These are phyloP conservation scores for Tetracladium marchalianum DNA, from an alignment of 495 filamentous ascomycete species.

Conservation along the genomic window DNA sequence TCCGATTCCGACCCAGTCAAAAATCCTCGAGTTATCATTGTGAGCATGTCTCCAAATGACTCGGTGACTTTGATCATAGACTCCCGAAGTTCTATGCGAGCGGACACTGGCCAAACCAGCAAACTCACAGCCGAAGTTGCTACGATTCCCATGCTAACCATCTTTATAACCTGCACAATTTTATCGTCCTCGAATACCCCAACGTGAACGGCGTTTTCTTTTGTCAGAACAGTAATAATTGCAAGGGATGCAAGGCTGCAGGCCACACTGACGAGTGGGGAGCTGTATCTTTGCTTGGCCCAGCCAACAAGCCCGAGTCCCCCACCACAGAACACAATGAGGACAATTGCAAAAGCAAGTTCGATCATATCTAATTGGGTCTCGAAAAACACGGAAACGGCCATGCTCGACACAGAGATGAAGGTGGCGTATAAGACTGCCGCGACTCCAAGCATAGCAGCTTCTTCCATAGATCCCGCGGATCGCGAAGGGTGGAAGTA, in stretches of 20 bases:
- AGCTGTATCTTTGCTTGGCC: slow-evolving; percentile 77
- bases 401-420: slow-evolving; percentile 81
- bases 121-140: slow-evolving; percentile 70
- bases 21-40: slow-evolving; percentile 76
- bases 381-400: slow-evolving; percentile 66
- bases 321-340: slow-evolving; percentile 81
- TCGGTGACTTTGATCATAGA: slow-evolving; percentile 68
- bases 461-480: slow-evolving; percentile 84
- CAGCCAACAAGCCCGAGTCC: slow-evolving; percentile 87
- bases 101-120: slow-evolving; percentile 70
- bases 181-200: slow-evolving; percentile 73
- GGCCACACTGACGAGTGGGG: slow-evolving; percentile 84
- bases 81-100: slow-evolving; percentile 61
- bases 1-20: slow-evolving; percentile 78
- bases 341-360: slow-evolving; percentile 70
- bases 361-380: slow-evolving; percentile 48
- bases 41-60: slow-evolving; percentile 70
- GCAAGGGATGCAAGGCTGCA: slow-evolving; percentile 84
- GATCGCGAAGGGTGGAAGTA: slow-evolving; percentile 96
- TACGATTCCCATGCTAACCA: slow-evolving; percentile 77
- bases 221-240: slow-evolving; percentile 86
- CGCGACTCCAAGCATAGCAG: slow-evolving; percentile 68
- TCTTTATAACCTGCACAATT: slow-evolving; percentile 79
- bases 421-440: slow-evolving; percentile 78
- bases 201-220: slow-evolving; percentile 77